phyloP scores from a whole-genome alignment of 2,329 filamentous ascomycete species.

The Nemania sp. region DNA sequence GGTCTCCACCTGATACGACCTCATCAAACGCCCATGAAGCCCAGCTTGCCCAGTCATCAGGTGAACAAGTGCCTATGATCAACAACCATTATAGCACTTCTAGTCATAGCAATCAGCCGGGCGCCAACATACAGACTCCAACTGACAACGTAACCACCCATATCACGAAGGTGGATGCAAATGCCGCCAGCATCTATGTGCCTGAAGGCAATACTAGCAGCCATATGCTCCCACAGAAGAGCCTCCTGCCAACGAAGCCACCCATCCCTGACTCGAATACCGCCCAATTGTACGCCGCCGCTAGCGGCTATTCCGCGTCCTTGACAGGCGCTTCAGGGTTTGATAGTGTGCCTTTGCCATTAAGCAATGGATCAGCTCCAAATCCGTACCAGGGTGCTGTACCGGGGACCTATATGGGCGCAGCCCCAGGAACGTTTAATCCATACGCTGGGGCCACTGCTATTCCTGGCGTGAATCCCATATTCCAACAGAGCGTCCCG shows the following conservation, averaged over 20 bases:
- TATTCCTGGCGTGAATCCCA: constrained; percentile 34
- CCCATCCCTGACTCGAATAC: constrained; percentile 46
- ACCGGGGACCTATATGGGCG: constrained; percentile 24
- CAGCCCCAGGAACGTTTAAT: constrained; percentile 4
- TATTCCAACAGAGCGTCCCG: constrained; percentile 32
- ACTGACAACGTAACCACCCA: constrained; percentile 36
- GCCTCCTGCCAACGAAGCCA: constrained; percentile 53
- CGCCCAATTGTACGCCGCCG: constrained; percentile 41
- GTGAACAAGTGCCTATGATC: background rate
- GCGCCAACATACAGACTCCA: constrained; percentile 35
- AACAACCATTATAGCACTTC: background rate
- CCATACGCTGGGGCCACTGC: constrained; percentile 36
- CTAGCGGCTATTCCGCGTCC: constrained; percentile 34
- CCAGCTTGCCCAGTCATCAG: background rate
- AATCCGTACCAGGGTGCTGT: constrained; percentile 41
- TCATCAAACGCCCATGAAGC: constrained; percentile 6
- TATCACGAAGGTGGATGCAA: constrained; percentile 28
- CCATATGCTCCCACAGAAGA: constrained; percentile 36
- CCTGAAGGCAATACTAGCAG: constrained; percentile 30
- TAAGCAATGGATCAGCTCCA: constrained; percentile 37
- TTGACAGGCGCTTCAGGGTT: constrained; percentile 38
- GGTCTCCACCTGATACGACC: constrained; percentile 14
- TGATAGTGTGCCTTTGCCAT: constrained; percentile 30
- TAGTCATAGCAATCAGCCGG: constrained; percentile 20
- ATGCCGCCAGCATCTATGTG: constrained; percentile 37